These are phyloP conservation scores for Cardamine resedifolia DNA, from an alignment of 345 rosid species.

Conservation along the genomic window DNA sequence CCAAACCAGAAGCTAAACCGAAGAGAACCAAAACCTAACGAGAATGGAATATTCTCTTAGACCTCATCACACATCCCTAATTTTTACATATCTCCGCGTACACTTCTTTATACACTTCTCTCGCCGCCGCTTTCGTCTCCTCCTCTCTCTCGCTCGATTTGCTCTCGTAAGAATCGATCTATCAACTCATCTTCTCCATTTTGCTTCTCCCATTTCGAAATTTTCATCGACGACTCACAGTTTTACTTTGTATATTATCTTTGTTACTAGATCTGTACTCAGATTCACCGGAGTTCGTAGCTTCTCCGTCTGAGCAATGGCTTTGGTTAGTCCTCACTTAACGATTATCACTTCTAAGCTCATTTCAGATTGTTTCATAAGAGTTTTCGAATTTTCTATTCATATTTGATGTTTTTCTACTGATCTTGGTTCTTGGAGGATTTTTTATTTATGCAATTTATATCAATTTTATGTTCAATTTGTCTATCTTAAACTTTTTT, in stretches of 20 bases:
- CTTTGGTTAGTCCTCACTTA: conserved; percentile 50
- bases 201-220: background rate
- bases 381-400: too few relatives aligned
- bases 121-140: conserved; percentile 1
- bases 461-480: too few relatives aligned
- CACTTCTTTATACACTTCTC: background rate
- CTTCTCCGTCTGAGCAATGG: conserved; percentile 55
- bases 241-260: background rate
- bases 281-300: conserved; percentile 32
- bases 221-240: background rate
- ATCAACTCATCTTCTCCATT: background rate
- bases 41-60: conserved; percentile 2
- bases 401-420: too few relatives aligned
- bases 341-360: background rate
- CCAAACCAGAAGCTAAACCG: conserved; percentile 21
- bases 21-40: background rate
- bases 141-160: conserved; percentile 6
- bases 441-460: too few relatives aligned
- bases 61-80: conserved; percentile 1
- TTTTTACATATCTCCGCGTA: background rate
- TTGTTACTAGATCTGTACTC: conserved; percentile 52
- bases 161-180: conserved; percentile 17
- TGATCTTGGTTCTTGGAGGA: too few relatives aligned
- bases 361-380: too few relatives aligned
- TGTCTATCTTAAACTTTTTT: too few relatives aligned